Conservation (phyloP, 2,329 filamentous ascomycete species). For the Triangularia verruculosa region DNA sequence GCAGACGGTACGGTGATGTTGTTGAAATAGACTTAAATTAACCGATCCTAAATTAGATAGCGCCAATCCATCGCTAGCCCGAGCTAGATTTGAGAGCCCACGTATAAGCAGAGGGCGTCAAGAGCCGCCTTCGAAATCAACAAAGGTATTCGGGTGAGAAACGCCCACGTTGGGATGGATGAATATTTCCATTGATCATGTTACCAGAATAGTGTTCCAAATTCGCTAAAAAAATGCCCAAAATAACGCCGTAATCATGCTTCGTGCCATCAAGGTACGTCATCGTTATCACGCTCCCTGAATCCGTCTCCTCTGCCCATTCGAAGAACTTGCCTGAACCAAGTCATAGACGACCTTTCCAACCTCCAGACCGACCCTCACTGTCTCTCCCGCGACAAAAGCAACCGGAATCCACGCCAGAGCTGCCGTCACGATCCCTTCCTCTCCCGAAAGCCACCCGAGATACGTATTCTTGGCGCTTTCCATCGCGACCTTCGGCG, state of each 20-base stretch:
- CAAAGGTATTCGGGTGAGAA: too few relatives aligned
- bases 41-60: too few relatives aligned
- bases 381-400: conserved; percentile 2
- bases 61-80: too few relatives aligned
- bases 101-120: too few relatives aligned
- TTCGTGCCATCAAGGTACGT: neutral
- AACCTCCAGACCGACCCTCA: conserved; percentile 6
- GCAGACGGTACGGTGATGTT: too few relatives aligned
- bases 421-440: conserved; percentile 6
- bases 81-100: too few relatives aligned
- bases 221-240: neutral
- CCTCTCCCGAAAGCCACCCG: conserved; percentile 4
- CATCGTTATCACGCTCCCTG: neutral
- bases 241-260: neutral
- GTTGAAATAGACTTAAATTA: too few relatives aligned
- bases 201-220: too few relatives aligned
- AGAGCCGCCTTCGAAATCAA: too few relatives aligned
- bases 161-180: too few relatives aligned
- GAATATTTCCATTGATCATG: too few relatives aligned
- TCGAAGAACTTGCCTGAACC: neutral
- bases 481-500: conserved; percentile 4
- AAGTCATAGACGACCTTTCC: conserved; percentile 1
- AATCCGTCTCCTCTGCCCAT: neutral
- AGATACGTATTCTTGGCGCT: conserved; percentile 2
- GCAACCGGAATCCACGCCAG: conserved; percentile 9